phyloP scores from a whole-genome alignment of 2,329 filamentous ascomycete species.

The Talaromyces sp. region DNA sequence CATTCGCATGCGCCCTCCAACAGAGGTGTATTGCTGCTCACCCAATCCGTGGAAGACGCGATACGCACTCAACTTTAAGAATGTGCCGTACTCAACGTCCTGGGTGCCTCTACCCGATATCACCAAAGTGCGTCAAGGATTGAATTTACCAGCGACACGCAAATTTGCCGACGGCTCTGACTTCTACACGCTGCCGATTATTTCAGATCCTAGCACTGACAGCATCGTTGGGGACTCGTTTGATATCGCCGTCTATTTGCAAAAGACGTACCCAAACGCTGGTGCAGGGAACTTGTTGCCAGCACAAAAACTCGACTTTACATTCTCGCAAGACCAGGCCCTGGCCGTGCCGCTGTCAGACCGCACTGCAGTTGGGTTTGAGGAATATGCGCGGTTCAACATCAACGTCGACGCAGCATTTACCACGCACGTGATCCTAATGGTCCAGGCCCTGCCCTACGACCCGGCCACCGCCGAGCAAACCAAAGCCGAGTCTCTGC shows the following conservation, averaged over 20 bases:
- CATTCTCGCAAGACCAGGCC: slow-evolving; percentile 14
- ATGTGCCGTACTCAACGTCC: slow-evolving; percentile 40
- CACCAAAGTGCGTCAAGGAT: slow-evolving; percentile 38
- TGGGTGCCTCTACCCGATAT: slow-evolving; percentile 54
- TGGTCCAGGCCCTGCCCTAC: slow-evolving; percentile 41
- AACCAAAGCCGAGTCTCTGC: slow-evolving; percentile 43
- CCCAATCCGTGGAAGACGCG: slow-evolving; percentile 50
- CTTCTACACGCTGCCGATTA: slow-evolving; percentile 56
- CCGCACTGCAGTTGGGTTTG: slow-evolving; percentile 17
- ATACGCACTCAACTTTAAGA: slow-evolving; percentile 46
- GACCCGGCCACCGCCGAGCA: slow-evolving; percentile 44
- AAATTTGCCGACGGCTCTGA: slow-evolving; percentile 52
- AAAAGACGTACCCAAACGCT: slow-evolving; percentile 44
- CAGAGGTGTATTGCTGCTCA: slow-evolving; percentile 16
- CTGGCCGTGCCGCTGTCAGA: slow-evolving; percentile 37
- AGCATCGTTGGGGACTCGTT: slow-evolving; percentile 55
- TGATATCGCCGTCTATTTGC: slow-evolving; percentile 58
- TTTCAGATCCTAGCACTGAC: slow-evolving; percentile 42
- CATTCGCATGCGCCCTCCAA: slow-evolving; percentile 35
- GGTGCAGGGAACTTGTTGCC: slow-evolving; percentile 48
- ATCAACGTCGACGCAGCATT: slow-evolving; percentile 51
- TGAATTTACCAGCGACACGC: slow-evolving; percentile 47
- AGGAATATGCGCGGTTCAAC: slow-evolving; percentile 49
- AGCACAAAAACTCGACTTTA: slow-evolving; percentile 33
- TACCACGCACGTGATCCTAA: slow-evolving; percentile 39